Base-by-base conservation (phyloP, 73 alveolate species). In the Stentor roeselii region DNA sequence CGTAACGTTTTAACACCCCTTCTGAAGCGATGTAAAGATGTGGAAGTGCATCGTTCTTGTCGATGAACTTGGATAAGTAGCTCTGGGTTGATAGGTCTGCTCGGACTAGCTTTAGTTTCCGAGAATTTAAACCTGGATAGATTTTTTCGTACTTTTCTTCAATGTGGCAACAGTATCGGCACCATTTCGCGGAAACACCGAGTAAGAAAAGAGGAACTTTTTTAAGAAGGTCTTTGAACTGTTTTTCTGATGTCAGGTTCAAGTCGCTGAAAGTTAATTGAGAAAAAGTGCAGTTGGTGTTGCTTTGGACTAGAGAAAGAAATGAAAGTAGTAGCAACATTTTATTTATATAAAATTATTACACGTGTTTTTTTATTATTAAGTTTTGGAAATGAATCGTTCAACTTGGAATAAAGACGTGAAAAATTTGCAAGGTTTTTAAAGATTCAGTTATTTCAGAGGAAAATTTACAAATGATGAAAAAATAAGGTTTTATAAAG, bases 141-240 rank as follows among this genome's bases (percentile, higher is more conserved):
- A 39, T 32, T 2, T 76, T 38, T n/a, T 14, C 74, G 21, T 37
- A 39, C n/a, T 14, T 39, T 1, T 78, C 35, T 2, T 76, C 84
- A 27, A 76, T 39, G n/a, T 76, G 36, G 39, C 84, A 76, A 38
- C 84, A 76, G 67, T 76, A 67, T 0, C 40, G 32, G 39, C 84
- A 76, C 84, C 84, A 76, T 37, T 41, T 37, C 14, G 84, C 84
- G 32, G 84, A 76, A 0, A 76, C 21, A 27, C 82, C 84, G 6
- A 76, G 74, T 30, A 76, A 15, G 39, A 76, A 76, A 0, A 41
- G 27, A 36, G 32, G 36, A 36, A 36, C 74, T 40, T 76, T n/a
- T 2, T 76, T 76, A 31, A 37, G 14, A 1, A 3, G 6, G 2
- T 76, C 74, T 41, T 39, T 37, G 74, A 76, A 76, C 21, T 76